These are phyloP conservation scores for Pestalotiopsis sp. DNA, from an alignment of 2,329 filamentous ascomycete species.

Conservation along the genomic window DNA sequence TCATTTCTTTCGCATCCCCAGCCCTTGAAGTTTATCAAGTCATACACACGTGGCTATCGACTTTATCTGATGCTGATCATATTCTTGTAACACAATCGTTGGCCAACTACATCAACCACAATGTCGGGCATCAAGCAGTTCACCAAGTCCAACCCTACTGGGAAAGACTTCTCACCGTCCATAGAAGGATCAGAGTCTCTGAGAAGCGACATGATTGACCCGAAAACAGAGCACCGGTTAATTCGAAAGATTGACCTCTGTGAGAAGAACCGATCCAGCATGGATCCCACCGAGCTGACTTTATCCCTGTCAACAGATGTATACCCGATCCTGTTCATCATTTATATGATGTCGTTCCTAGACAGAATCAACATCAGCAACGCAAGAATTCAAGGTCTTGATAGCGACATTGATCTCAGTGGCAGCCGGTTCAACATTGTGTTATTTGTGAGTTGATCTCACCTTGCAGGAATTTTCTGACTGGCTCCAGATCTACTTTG, in stretches of 20 bases:
- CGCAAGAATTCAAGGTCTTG: conserved; percentile 47
- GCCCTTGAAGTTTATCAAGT: background rate
- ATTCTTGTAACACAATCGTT: background rate
- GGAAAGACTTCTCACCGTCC: background rate
- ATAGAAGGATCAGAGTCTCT: background rate
- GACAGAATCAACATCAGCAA: conserved; percentile 53
- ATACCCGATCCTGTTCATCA: conserved; percentile 42
- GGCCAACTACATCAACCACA: background rate
- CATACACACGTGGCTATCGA: background rate
- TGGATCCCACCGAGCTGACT: background rate
- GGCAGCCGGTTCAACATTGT: conserved; percentile 48
- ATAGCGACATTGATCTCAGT: conserved; percentile 42
- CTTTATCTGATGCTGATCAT: background rate
- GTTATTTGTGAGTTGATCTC: conserved; percentile 34
- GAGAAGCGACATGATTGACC: conserved; percentile 29
- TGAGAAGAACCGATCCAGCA: background rate
- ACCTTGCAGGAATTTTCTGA: background rate
- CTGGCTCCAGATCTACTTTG: conserved; percentile 33
- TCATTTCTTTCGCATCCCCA: background rate
- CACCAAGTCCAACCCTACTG: background rate
- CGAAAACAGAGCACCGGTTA: conserved; percentile 37
- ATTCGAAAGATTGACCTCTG: conserved; percentile 44
- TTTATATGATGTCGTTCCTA: conserved; percentile 46
- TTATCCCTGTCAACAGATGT: conserved; percentile 21
- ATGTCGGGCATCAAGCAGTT: background rate